Evolutionary conservation across 139 green algal species (phyloP).

Genomic region (Tetradesmus obliquus): DNA sequence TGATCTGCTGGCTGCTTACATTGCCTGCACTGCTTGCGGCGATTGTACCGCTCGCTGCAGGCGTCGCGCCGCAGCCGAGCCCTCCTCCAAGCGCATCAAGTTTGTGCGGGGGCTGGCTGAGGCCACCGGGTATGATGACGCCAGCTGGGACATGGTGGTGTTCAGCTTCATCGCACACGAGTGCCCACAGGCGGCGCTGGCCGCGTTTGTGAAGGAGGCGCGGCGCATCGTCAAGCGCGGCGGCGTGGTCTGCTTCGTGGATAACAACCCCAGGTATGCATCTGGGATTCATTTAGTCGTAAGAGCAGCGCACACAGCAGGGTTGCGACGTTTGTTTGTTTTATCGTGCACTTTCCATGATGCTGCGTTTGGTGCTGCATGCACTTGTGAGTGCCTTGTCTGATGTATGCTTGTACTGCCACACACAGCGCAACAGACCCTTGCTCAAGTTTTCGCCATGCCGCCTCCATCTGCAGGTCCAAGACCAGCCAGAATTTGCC

Average conservation of each 20-base stretch:
- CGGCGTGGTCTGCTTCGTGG: conserved; percentile 77
- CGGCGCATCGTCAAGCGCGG: conserved; percentile 78
- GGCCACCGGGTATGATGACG: conserved; percentile 59
- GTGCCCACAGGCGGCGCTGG: conserved; percentile 71
- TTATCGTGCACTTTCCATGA: too few relatives aligned
- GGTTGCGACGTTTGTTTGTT: not conserved
- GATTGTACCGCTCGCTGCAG: not conserved
- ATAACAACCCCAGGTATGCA: conserved; percentile 81
- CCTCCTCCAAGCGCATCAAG: conserved; percentile 52
- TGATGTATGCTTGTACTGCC: too few relatives aligned
- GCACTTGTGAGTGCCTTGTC: too few relatives aligned
- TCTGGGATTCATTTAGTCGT: too few relatives aligned
- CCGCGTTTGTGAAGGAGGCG: conserved; percentile 69
- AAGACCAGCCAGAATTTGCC: too few relatives aligned
- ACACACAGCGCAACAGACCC: too few relatives aligned
- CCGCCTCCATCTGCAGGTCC: too few relatives aligned
- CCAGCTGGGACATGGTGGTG: conserved; percentile 80
- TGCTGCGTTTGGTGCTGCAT: too few relatives aligned
- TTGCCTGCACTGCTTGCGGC: not conserved
- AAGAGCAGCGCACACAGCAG: not conserved
- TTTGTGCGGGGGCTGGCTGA: conserved; percentile 85
- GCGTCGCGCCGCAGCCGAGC: not conserved
- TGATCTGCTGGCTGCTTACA: not conserved
- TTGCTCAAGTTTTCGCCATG: too few relatives aligned
- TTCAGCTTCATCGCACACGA: conserved; percentile 91